Conservation (phyloP, 345 rosid genomes). For the Excoecaria agallocha region DNA sequence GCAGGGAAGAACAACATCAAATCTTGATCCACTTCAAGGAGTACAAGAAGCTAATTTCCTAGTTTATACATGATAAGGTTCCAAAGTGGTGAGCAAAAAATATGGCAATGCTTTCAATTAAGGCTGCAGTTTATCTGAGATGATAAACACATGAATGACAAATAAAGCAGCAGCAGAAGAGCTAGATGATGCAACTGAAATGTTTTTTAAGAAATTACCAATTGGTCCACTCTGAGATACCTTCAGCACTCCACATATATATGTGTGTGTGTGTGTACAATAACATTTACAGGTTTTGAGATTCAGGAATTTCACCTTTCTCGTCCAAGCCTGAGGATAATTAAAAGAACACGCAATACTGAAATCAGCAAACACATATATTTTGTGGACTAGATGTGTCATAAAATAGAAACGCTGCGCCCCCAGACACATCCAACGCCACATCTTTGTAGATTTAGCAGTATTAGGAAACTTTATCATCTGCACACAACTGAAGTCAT, state of each 20-base stretch:
- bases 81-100: not conserved
- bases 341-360: slow-evolving; percentile 3
- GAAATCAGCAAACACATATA: not conserved
- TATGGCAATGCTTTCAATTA: not conserved
- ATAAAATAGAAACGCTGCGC: not conserved
- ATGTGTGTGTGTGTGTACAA: not conserved
- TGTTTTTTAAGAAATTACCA: not conserved
- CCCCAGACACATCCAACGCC: not conserved
- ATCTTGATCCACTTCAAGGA: slow-evolving; percentile 7
- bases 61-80: not conserved
- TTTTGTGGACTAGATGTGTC: not conserved
- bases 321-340: slow-evolving; percentile 2
- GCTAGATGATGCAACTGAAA: not conserved
- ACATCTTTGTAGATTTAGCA: not conserved
- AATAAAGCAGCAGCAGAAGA: not conserved
- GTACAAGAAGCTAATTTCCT: not conserved
- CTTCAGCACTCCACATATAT: not conserved
- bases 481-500: not conserved
- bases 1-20: not conserved
- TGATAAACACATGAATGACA: not conserved
- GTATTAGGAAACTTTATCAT: not conserved
- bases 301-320: not conserved
- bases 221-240: not conserved
- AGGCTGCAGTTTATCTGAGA: not conserved
- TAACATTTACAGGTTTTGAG: not conserved